Base-by-base conservation (phyloP, 2,329 filamentous ascomycete species). In the Colletotrichum tropicicola region DNA sequence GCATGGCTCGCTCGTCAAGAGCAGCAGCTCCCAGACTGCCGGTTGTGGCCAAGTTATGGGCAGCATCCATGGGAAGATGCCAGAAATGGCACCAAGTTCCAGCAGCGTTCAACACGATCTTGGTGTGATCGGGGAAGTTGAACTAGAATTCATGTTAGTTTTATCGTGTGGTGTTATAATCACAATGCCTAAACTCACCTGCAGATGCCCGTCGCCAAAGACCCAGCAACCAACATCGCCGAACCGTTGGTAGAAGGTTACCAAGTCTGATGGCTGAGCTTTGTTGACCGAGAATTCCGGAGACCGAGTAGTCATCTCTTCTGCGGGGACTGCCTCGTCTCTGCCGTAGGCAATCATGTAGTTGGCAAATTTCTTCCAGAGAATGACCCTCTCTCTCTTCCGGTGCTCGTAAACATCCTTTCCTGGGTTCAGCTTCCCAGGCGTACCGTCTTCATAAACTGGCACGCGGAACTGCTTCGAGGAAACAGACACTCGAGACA, bases 111-210 rank as follows among this genome's bases (percentile, higher is more conserved):
- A 96, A 80, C 12, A 95, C 90, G 58, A 96, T 87, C 78, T 96
- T 96, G 64, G 92, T 95, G 75, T 96, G 92, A 70, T 96, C 92
- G 3, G 92, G 92, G 76, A 96, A 96, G 79, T 96, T 95, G 78
- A 95, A 92, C 87, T 93, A 60, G 13, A n/a, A 32, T 5, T 21
- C 37, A 25, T 63, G 69, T 77, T 69, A 77, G 73, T 58, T 21
- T 32, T 27, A n/a, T 45, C 59, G 19, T 35, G 35, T n/a, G n/a
- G n/a, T n/a, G n/a, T n/a, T n/a, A n/a, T 55, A 15, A n/a, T 7
- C 25, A 6, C 12, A 23, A 28, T 13, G 8, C 6, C 4, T 6
- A 13, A 64, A 70, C 78, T 69, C 80, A 90, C 89, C 82, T 92
- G 92, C 69, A 94, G 84, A 71, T 92, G 91, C 3, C 92, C 92